Evolutionary conservation across 371 early-diverging fungal species (phyloP).

Genomic region (Apophysomyces elegans): DNA sequence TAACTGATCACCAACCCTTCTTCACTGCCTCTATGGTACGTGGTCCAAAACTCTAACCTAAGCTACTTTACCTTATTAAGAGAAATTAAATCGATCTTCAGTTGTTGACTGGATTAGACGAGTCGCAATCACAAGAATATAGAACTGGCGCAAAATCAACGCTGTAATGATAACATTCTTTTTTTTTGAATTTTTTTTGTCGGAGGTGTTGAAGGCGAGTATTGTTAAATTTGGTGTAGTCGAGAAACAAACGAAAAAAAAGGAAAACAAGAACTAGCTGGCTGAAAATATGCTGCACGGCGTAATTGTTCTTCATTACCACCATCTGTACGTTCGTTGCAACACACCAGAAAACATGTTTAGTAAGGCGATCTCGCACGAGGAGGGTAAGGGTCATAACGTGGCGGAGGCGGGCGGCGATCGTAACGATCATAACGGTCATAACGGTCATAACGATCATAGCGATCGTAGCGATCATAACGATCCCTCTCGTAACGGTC

Average conservation of each 20-base stretch:
- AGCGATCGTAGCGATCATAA: constrained; percentile 60
- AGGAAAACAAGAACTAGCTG: constrained; percentile 11
- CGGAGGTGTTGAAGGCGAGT: constrained; percentile 11
- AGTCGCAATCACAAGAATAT: constrained; percentile 1
- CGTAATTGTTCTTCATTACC: constrained; percentile 9
- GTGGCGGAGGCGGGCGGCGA: constrained; percentile 56
- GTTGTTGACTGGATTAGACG: constrained; percentile 6
- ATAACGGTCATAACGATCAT: constrained; percentile 56
- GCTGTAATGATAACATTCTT: neutral
- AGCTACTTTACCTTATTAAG: constrained; percentile 8
- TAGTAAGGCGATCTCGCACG: constrained; percentile 59
- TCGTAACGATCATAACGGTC: constrained; percentile 65
- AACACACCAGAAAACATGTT: constrained; percentile 6
- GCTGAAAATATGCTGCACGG: constrained; percentile 11
- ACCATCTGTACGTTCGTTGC: neutral
- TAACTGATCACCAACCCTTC: neutral
- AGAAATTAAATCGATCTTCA: constrained; percentile 10
- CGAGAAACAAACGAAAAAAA: constrained; percentile 12
- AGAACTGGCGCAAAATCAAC: constrained; percentile 1
- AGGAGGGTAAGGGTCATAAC: constrained; percentile 61
- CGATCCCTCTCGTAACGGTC: constrained; percentile 59
- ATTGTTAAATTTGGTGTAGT: constrained; percentile 11
- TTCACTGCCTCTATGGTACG: neutral
- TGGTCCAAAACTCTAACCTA: neutral
- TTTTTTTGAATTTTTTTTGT: constrained; percentile 3